phyloP scores from a whole-genome alignment of 805 yeast species.

The Kregervanrija fluxuum region DNA sequence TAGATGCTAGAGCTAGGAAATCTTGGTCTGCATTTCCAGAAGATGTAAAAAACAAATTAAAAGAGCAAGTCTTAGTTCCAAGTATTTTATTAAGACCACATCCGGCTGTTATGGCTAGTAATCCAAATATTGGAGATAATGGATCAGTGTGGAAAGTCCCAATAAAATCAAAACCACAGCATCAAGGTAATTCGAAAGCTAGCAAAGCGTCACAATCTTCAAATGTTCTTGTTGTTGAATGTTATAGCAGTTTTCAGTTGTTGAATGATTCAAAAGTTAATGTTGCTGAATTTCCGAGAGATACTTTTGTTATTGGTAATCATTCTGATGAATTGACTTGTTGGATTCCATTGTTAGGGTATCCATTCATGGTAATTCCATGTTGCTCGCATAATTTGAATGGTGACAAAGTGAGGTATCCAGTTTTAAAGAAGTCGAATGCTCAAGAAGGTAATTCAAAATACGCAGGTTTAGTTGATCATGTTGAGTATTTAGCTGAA shows the following conservation, averaged over 20 bases:
- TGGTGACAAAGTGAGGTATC: conserved; percentile 67
- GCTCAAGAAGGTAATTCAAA: conserved; percentile 40
- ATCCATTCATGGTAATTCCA: conserved; percentile 87
- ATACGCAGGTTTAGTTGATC: conserved; percentile 82
- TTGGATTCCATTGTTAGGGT: conserved; percentile 87
- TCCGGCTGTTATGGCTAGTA: conserved; percentile 47
- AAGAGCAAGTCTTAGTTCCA: conserved; percentile 83
- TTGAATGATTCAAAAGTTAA: conserved; percentile 49
- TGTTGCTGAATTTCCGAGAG: conserved; percentile 56
- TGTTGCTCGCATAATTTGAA: conserved; percentile 87
- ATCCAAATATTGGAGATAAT: conserved; percentile 51
- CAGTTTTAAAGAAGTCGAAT: conserved; percentile 31
- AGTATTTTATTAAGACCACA: conserved; percentile 61
- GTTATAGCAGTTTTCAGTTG: conserved; percentile 47
- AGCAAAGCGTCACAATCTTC: conserved; percentile 1
- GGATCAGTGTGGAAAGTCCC: conserved; percentile 56
- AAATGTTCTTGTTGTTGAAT: conserved; percentile 41
- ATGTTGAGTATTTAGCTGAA: conserved; percentile 62
- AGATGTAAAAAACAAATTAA: conserved; percentile 48
- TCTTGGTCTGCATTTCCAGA: conserved; percentile 77
- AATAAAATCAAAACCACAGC: conserved; percentile 21
- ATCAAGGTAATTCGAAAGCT: conserved; percentile 14
- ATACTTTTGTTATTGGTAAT: conserved; percentile 85
- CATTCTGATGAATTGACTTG: conserved; percentile 94
- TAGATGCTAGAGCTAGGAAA: conserved; percentile 84